Percentiles rank a stretch among this genome's conserved stretches.
Conservation (phyloP, 345 rosid genomes). For the Murraya paniculata region DNA sequence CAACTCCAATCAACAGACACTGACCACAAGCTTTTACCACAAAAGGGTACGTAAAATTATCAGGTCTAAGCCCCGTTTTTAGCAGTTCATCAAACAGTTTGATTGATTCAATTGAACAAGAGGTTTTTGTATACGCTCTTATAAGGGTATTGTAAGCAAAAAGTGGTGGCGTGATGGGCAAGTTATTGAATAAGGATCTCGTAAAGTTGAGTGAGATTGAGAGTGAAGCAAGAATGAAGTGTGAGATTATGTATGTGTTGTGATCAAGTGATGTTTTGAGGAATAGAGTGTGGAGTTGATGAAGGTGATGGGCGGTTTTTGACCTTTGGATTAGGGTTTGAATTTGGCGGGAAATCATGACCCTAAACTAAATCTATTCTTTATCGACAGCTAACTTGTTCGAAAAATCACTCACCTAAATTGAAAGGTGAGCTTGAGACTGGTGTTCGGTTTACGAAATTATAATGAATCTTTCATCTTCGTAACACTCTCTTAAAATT, state of each 20-base stretch:
- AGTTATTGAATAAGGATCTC: slow-evolving; percentile 14
- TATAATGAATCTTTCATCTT: too few species aligned
- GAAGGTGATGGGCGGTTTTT: slow-evolving; percentile 19
- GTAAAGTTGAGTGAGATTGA: slow-evolving; percentile 24
- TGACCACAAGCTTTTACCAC: slow-evolving; percentile 32
- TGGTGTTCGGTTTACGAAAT: too few species aligned
- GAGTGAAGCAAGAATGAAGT: slow-evolving; percentile 19
- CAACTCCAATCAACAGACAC: slow-evolving; percentile 20
- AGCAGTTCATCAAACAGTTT: slow-evolving; percentile 24
- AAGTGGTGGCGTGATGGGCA: slow-evolving; percentile 20
- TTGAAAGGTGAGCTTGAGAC: too few species aligned
- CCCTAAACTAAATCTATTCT: neutral
- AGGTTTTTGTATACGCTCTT: slow-evolving; percentile 19
- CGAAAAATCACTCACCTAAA: too few species aligned
- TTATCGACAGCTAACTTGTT: too few species aligned
- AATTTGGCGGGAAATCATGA: slow-evolving; percentile 27
- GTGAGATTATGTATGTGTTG: slow-evolving; percentile 9
- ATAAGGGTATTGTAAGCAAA: slow-evolving; percentile 31
- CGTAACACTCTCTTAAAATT: too few species aligned
- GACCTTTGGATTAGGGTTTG: slow-evolving; percentile 21
- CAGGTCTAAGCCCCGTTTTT: slow-evolving; percentile 15
- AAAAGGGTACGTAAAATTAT: slow-evolving; percentile 31
- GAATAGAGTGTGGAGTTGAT: slow-evolving; percentile 26
- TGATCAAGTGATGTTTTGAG: slow-evolving; percentile 24
- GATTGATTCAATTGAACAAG: slow-evolving; percentile 17